Percentiles rank a stretch among this genome's conserved stretches.
Conservation (phyloP, 2,329 filamentous ascomycete genomes). For the Chaetothyriales sp. region DNA sequence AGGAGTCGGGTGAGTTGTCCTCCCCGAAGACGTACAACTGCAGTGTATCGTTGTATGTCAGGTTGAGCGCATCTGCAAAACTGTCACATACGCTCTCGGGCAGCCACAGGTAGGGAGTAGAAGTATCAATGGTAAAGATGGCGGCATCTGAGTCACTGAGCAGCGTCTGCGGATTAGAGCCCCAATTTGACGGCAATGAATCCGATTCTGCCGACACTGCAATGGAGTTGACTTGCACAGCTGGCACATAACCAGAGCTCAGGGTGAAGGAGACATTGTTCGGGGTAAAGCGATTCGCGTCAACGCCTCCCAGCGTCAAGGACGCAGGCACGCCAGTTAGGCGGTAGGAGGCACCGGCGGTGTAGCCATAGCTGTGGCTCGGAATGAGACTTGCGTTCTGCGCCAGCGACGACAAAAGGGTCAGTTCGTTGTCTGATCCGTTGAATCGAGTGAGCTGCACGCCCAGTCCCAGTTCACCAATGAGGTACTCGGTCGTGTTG, state of each 20-base stretch:
- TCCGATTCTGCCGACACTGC: conserved; percentile 13
- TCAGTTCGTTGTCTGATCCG: conserved; percentile 12
- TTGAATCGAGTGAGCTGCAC: conserved; percentile 19
- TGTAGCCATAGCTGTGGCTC: conserved; percentile 23
- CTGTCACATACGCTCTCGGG: conserved; percentile 22
- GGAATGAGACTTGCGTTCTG: conserved; percentile 18
- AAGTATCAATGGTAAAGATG: conserved; percentile 26
- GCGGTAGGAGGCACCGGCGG: conserved; percentile 21
- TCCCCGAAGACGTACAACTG: conserved; percentile 23
- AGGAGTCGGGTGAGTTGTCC: conserved; percentile 15
- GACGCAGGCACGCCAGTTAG: conserved; percentile 21
- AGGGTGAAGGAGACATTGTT: conserved; percentile 20
- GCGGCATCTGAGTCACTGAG: conserved; percentile 11
- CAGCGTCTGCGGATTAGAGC: conserved; percentile 16
- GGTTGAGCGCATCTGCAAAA: conserved; percentile 24
- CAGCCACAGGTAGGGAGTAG: conserved; percentile 27
- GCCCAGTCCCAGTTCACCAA: conserved; percentile 22
- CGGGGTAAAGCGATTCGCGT: conserved; percentile 19
- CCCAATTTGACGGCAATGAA: conserved; percentile 11
- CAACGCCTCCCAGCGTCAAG: conserved; percentile 21
- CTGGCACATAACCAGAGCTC: conserved; percentile 19
- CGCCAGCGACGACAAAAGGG: conserved; percentile 19
- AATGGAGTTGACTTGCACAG: conserved; percentile 21
- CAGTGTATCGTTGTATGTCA: conserved; percentile 23
- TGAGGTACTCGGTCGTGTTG: conserved; percentile 21